Base-by-base conservation (phyloP, 768 basidiomycete genomes). In the Tricholoma flavovirens region DNA sequence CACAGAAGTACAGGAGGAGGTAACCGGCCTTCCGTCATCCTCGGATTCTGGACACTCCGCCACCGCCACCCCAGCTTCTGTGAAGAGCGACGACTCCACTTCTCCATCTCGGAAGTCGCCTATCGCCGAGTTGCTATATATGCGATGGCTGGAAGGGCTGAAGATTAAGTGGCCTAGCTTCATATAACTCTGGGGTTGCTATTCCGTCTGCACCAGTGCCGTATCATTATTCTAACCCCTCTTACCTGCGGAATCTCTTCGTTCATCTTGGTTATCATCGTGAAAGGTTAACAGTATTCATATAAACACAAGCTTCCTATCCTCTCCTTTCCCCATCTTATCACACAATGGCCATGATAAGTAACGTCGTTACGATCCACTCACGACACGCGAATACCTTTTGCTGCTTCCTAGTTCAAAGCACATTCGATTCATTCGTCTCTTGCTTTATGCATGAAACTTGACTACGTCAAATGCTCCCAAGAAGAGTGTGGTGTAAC, bases 121-220 rank as follows among this genome's bases (percentile, higher is more conserved):
- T 5, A 93, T 98, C 26, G 90, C 93, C 19, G 96, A 98, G 68
- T 79, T 98, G 60, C 75, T 98, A n/a, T 98, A 98, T 69, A 87
- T 95, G 81, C 84, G 96, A 49, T 98, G 96, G 95, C 75, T 98
- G 22, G 91, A 97, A 66, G 94, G 94, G 3, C 73, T 97, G 53
- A 87, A 84, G 71, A 75, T 94, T 66, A 94, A 92, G 69, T 95
- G 93, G 93, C 91, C 91, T 5, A 88, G 77, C 63, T 77, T 90
- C 50, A 71, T 76, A 62, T 79, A 54, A 29, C 40, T 21, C 21
- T 42, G 46, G n/a, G 29, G 5, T 17, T 29, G 46, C 46, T 6
- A 26, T 29, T 29, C 49, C n/a, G n/a, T 53, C 17, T 42, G 36
- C 21, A 29, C 36, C 17, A 51, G 17, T 35, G 32, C 26, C 48